Percentiles rank a stretch among this genome's conserved stretches.
Evolutionary conservation across 1,139 yeast genomes (phyloP).

Genomic region (Pneumocystis oryctolagi): DNA sequence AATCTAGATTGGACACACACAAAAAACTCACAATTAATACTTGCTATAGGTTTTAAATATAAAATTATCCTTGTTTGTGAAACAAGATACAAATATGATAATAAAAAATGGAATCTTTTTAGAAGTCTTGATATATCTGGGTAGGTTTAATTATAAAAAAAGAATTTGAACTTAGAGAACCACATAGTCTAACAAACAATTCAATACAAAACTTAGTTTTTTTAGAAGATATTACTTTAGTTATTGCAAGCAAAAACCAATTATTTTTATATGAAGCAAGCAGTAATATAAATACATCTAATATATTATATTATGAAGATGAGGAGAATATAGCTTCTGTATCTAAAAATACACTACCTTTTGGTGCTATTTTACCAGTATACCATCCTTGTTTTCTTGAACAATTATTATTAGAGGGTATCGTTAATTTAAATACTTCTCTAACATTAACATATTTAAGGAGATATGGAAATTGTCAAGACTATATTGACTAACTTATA

Average conservation of each 20-base stretch:
- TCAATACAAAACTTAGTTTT: conserved; percentile 78
- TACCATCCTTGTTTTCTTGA: conserved; percentile 79
- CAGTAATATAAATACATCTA: conserved; percentile 26
- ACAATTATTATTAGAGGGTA: conserved; percentile 6
- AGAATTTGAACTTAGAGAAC: background rate
- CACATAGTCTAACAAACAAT: conserved; percentile 40
- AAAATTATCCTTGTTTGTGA: conserved; percentile 61
- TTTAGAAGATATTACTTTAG: conserved; percentile 64
- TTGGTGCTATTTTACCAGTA: conserved; percentile 79
- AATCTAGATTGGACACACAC: conserved; percentile 71
- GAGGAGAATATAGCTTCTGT: conserved; percentile 30
- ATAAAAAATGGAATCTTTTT: conserved; percentile 61
- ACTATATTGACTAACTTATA: background rate
- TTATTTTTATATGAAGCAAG: conserved; percentile 44
- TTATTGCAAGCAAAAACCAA: conserved; percentile 82
- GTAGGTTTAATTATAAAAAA: conserved; percentile 20
- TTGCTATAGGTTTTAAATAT: conserved; percentile 61
- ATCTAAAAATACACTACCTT: conserved; percentile 49
- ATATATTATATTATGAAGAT: conserved; percentile 22
- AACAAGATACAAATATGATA: conserved; percentile 73
- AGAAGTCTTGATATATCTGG: conserved; percentile 55
- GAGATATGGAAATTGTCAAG: background rate
- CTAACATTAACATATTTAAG: background rate
- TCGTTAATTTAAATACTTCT: background rate
- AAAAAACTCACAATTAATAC: conserved; percentile 49